phyloP scores from a whole-genome alignment of 805 yeast genomes.

The Wickerhamia fluorescens region DNA sequence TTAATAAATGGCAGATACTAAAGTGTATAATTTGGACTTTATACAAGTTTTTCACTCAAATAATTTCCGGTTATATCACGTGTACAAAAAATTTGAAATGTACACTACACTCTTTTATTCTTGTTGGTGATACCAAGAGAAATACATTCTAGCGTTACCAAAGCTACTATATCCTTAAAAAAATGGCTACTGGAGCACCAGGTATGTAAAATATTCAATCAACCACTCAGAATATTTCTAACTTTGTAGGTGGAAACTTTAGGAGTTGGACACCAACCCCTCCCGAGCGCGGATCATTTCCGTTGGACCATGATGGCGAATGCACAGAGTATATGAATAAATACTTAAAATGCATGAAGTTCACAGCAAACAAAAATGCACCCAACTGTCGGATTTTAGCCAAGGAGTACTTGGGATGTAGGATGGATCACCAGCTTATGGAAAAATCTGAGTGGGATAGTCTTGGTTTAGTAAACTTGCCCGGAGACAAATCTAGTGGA shows the following conservation, averaged over 20 bases:
- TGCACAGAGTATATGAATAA: conserved; percentile 69
- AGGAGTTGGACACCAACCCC: conserved; percentile 68
- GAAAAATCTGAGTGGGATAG: conserved; percentile 37
- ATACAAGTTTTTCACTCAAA: too few relatives aligned
- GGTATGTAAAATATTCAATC: too few relatives aligned
- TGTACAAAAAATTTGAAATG: too few relatives aligned
- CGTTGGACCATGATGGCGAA: conserved; percentile 82
- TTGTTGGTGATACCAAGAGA: too few relatives aligned
- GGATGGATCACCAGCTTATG: conserved; percentile 70
- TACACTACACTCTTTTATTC: too few relatives aligned
- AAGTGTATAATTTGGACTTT: too few relatives aligned
- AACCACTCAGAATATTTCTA: too few relatives aligned
- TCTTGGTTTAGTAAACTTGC: conserved; percentile 35
- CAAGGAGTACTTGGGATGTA: conserved; percentile 70
- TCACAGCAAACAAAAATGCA: conserved; percentile 76
- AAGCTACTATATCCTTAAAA: too few relatives aligned
- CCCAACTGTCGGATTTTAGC: conserved; percentile 87
- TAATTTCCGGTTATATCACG: too few relatives aligned
- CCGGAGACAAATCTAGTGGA: conserved; percentile 20
- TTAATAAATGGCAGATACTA: too few relatives aligned
- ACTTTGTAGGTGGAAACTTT: conserved; percentile 11
- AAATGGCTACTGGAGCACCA: conserved; percentile 35
- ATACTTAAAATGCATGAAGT: conserved; percentile 71
- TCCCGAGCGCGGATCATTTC: conserved; percentile 95
- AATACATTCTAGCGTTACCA: too few relatives aligned